These are phyloP conservation scores for Apiospora arundinis DNA, from an alignment of 2,329 filamentous ascomycete genomes.

Conservation along the genomic window DNA sequence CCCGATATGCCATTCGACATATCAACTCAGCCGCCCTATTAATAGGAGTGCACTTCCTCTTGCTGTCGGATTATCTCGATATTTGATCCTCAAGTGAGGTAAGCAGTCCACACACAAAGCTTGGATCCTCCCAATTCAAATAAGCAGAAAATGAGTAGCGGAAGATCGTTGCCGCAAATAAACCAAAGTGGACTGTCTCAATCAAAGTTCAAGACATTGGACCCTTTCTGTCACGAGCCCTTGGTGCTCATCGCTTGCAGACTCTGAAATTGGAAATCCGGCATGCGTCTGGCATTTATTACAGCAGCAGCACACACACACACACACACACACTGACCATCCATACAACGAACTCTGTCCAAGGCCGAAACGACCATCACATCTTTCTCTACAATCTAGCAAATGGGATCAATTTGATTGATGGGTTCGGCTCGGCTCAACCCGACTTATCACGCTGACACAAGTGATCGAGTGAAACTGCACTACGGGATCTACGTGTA, in stretches of 20 bases:
- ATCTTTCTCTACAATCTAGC: neutral
- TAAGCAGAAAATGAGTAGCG: too few species aligned
- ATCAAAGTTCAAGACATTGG: slow-evolving; percentile 10
- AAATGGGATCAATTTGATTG: too few species aligned
- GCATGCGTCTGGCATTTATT: neutral
- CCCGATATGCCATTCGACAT: neutral
- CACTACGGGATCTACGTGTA: neutral
- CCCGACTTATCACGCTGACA: neutral
- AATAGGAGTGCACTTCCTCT: neutral
- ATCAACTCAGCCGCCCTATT: neutral
- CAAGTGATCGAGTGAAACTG: neutral
- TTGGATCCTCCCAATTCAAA: neutral
- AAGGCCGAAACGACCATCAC: neutral
- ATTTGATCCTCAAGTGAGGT: neutral
- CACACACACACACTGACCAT: too few species aligned
- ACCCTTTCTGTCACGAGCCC: neutral
- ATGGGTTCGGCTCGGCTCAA: neutral
- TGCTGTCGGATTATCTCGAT: neutral
- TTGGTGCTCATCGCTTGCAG: neutral
- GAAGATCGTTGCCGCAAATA: neutral
- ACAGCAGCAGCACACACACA: neutral
- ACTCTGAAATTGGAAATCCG: neutral
- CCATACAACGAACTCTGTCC: neutral
- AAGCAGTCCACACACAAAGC: neutral
- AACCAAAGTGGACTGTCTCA: neutral